Evolutionary conservation across 768 basidiomycete genomes (phyloP).

Genomic region (Lactarius hatsudake): DNA sequence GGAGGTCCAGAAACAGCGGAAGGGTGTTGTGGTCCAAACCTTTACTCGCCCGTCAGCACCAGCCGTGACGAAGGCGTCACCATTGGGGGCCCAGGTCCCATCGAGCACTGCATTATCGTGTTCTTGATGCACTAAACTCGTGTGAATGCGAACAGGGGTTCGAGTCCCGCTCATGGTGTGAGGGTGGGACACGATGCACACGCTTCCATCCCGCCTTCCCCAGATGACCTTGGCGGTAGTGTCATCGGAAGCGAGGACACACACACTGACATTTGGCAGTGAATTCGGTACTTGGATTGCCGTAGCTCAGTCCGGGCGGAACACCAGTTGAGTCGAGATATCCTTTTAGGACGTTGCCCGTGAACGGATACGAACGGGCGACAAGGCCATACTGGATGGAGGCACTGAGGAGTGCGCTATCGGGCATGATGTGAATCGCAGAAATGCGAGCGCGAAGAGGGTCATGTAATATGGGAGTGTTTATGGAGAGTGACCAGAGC

Average conservation of each 20-base stretch:
- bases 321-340: slow-evolving; percentile 64
- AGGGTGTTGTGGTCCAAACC: slow-evolving; percentile 61
- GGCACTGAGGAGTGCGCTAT: slow-evolving; percentile 53
- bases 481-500: slow-evolving; percentile 67
- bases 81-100: slow-evolving; percentile 47
- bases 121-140: slow-evolving; percentile 53
- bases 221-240: slow-evolving; percentile 66
- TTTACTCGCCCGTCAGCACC: slow-evolving; percentile 67
- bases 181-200: slow-evolving; percentile 56
- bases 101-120: slow-evolving; percentile 62
- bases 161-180: slow-evolving; percentile 56
- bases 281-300: slow-evolving; percentile 76
- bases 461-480: slow-evolving; percentile 55
- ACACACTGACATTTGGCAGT: slow-evolving; percentile 62
- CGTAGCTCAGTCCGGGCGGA: slow-evolving; percentile 56
- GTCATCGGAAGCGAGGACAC: slow-evolving; percentile 57
- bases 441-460: slow-evolving; percentile 61
- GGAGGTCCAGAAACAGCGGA: slow-evolving; percentile 65
- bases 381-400: slow-evolving; percentile 70
- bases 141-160: slow-evolving; percentile 44
- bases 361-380: slow-evolving; percentile 67
- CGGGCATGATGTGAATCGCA: slow-evolving; percentile 57
- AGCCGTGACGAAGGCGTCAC: slow-evolving; percentile 46
- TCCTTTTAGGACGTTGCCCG: slow-evolving; percentile 66
- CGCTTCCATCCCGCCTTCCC: slow-evolving; percentile 70